Evolutionary conservation across 805 yeast species (phyloP), one percentile per base, ranked within the genome.

Genomic region (Suhomyces vadensis): DNA sequence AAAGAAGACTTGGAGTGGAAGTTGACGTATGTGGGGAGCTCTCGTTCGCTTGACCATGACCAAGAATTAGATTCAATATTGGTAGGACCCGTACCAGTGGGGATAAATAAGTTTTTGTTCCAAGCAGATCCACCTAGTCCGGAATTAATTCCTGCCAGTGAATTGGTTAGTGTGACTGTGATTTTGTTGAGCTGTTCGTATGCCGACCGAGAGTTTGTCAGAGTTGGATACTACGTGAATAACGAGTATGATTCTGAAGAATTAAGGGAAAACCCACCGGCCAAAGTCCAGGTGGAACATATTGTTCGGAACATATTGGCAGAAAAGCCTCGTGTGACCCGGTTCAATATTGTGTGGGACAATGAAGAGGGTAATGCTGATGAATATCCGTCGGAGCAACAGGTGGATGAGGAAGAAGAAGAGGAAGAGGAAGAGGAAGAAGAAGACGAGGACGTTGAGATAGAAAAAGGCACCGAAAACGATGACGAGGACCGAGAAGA

Each of bases 41-140:
- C 97, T 1, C 78, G 95, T 38, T 89, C 97, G 29, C 68, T 89
- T 41, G 97, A 94, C 51, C 97, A 94, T 56, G 99, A 94, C 64
- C 99, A 94, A 66, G 97, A 91, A 62, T 73, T 94, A 43, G 99
- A 94, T 60, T 90, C 97, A 1, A 82, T 94, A 29, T 70, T 94
- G n/a, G 99, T 94, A 3, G 99, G 99, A 0, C 99, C 99, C 0
- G 96, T 94, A 2, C 99, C 99, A 0, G 96, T 94, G 1, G 99
- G 99, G 1, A 82, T 92, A 31, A 94, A 94, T 61, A 90, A 92
- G 65, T 94, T 94, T 57, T 77, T 91, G 8, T 86, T 94, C 63
- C 81, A 87, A 14, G 97, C 98, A 0, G 98, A 95, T 57, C 96
- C 99, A 0, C 99, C 99, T 1, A 82, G 92, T 1, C 95, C 97